A percentile compares a stretch with the other conserved stretches of the same genome.
phyloP scores from a whole-genome alignment of 345 rosid species.

The Alliaria petiolata region DNA sequence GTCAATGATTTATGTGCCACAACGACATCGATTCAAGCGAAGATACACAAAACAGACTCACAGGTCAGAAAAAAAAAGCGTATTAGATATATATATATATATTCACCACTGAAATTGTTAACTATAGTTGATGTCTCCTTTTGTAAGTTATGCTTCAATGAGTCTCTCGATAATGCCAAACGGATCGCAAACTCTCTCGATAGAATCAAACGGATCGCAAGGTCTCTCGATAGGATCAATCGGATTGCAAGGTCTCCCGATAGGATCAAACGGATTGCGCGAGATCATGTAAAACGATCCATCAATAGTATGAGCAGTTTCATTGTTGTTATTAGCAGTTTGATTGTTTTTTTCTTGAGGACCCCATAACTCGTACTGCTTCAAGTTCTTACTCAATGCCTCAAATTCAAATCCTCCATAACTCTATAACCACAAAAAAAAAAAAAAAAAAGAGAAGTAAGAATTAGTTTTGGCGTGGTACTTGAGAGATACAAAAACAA shows the following conservation, averaged over 20 bases:
- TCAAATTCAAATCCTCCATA: slow-evolving; percentile 40
- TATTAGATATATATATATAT: not conserved
- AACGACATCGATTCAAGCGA: not conserved
- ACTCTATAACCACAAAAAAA: slow-evolving; percentile 3
- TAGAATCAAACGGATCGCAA: slow-evolving; percentile 34
- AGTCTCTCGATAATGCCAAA: slow-evolving; percentile 34
- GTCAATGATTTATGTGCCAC: slow-evolving; percentile 12
- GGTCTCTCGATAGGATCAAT: slow-evolving; percentile 28
- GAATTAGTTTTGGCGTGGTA: not conserved
- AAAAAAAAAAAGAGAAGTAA: not conserved
- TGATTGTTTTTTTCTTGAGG: slow-evolving; percentile 18
- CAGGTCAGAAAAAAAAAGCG: slow-evolving; percentile 7
- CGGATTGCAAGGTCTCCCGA: slow-evolving; percentile 30
- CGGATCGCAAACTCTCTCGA: slow-evolving; percentile 31
- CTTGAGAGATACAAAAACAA: not conserved
- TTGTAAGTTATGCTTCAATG: not conserved
- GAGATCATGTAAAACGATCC: slow-evolving; percentile 48
- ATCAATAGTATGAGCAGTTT: slow-evolving; percentile 19
- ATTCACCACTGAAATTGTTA: slow-evolving; percentile 14
- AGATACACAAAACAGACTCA: not conserved
- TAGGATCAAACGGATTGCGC: slow-evolving; percentile 35
- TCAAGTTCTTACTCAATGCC: slow-evolving; percentile 47
- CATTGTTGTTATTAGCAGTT: slow-evolving; percentile 30
- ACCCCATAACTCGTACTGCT: slow-evolving; percentile 47
- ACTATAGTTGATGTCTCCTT: slow-evolving; percentile 9